phyloP scores from a whole-genome alignment of 2,329 filamentous ascomycete species.

The Fusarium humuli region DNA sequence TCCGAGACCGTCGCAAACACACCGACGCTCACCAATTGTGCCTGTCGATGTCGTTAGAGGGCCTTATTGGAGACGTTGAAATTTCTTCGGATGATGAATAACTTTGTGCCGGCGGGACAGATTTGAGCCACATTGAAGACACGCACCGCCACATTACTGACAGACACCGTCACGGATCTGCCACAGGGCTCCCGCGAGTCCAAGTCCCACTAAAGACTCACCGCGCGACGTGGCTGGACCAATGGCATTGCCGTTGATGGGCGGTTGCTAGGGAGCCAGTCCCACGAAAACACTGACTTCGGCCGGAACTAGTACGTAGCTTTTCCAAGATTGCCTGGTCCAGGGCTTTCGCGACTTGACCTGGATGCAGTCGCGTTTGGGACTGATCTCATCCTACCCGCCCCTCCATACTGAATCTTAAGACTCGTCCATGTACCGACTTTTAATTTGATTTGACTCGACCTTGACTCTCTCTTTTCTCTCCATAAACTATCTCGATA shows the following conservation, averaged over 20 bases:
- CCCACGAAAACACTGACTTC: conserved; percentile 26
- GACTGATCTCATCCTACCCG: conserved; percentile 40
- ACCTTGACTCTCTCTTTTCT: conserved; percentile 25
- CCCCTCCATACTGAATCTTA: conserved; percentile 43
- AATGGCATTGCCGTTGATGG: conserved; percentile 65
- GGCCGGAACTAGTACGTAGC: conserved; percentile 27
- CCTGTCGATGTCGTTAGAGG: conserved; percentile 27
- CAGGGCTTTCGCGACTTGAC: conserved; percentile 27
- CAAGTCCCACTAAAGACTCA: conserved; percentile 11
- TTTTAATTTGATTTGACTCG: conserved; percentile 19
- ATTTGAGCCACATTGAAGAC: background rate
- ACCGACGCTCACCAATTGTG: conserved; percentile 34
- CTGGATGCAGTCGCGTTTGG: conserved; percentile 42
- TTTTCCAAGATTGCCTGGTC: conserved; percentile 21
- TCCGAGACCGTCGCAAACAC: conserved; percentile 32
- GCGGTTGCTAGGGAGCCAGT: conserved; percentile 55
- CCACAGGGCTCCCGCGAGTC: conserved; percentile 36
- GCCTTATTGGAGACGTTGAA: conserved; percentile 36
- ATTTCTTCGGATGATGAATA: conserved; percentile 47
- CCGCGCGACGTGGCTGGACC: conserved; percentile 48
- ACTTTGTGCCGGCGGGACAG: conserved; percentile 40
- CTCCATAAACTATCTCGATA: conserved; percentile 28
- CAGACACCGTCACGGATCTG: conserved; percentile 23
- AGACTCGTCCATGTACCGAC: conserved; percentile 14
- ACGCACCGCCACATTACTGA: conserved; percentile 37